phyloP scores from a whole-genome alignment of 805 yeast species.

The Tetrapisispora phaffii region DNA sequence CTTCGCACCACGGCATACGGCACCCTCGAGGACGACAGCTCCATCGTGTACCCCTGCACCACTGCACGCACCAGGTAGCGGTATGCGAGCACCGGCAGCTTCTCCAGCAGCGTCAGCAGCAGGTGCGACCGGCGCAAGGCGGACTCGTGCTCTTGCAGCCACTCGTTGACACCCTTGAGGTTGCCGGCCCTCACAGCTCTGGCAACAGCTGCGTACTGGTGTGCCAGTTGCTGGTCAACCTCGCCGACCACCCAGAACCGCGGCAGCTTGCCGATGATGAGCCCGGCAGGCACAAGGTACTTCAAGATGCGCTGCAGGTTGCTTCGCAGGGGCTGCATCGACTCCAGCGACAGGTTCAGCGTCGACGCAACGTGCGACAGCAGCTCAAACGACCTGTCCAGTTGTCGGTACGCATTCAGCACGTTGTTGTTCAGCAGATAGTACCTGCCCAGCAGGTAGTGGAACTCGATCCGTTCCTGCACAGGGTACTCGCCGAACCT shows the following conservation, averaged over 20 bases:
- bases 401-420: conserved; percentile 42
- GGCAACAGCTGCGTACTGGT: conserved; percentile 33
- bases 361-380: conserved; percentile 24
- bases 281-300: conserved; percentile 42
- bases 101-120: conserved; percentile 33
- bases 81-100: conserved; percentile 33
- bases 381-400: conserved; percentile 43
- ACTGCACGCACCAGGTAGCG: conserved; percentile 29
- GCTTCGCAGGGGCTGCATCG: conserved; percentile 6
- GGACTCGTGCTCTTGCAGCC: conserved; percentile 25
- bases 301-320: conserved; percentile 34
- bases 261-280: conserved; percentile 48
- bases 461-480: conserved; percentile 44
- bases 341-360: conserved; percentile 1
- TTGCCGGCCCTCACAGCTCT: conserved; percentile 36
- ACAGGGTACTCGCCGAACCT: conserved; percentile 35
- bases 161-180: conserved; percentile 27
- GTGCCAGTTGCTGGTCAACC: conserved; percentile 22
- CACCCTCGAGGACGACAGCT: conserved; percentile 18
- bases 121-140: conserved; percentile 28
- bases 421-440: conserved; percentile 45
- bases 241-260: conserved; percentile 20
- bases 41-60: conserved; percentile 12
- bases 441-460: conserved; percentile 48
- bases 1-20: conserved; percentile 18